Conservation (phyloP, 192 early-diverging fungal species). For the Allomyces macrogynus region DNA sequence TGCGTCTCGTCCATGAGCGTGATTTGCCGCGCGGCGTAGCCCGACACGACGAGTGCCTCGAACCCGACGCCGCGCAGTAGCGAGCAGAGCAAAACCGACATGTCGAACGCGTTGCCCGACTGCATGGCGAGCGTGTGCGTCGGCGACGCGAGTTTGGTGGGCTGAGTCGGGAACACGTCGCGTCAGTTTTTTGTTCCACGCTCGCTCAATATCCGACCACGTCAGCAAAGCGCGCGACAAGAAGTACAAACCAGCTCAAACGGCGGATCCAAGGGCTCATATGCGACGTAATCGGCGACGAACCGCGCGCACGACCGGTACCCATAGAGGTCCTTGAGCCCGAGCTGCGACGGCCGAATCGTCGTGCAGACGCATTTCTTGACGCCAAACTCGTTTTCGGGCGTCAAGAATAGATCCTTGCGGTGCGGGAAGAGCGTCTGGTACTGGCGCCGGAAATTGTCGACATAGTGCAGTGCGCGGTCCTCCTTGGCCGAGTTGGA, state of each 20-base stretch:
- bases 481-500: slow-evolving; percentile 22
- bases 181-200: slow-evolving; percentile 3
- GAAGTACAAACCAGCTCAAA: slow-evolving; percentile 26
- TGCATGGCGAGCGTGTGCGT: slow-evolving; percentile 28
- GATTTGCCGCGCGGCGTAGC: slow-evolving; percentile 24
- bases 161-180: slow-evolving; percentile 4
- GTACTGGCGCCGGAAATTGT: slow-evolving; percentile 35
- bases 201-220: too few species aligned
- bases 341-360: slow-evolving; percentile 28
- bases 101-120: slow-evolving; percentile 31
- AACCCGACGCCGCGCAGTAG: slow-evolving; percentile 33
- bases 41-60: slow-evolving; percentile 37
- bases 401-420: slow-evolving; percentile 22
- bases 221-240: neutral
- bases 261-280: slow-evolving; percentile 25
- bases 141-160: slow-evolving; percentile 18
- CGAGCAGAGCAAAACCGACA: slow-evolving; percentile 25
- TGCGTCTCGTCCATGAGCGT: slow-evolving; percentile 29
- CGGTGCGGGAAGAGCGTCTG: slow-evolving; percentile 29
- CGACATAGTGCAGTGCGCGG: slow-evolving; percentile 25
- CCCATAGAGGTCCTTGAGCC: slow-evolving; percentile 31
- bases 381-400: slow-evolving; percentile 30
- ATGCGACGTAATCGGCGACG: slow-evolving; percentile 28
- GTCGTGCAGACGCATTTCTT: slow-evolving; percentile 38
- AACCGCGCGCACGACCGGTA: slow-evolving; percentile 29